phyloP scores from a whole-genome alignment of 495 filamentous ascomycete species.

The Trypethelium eluteriae region DNA sequence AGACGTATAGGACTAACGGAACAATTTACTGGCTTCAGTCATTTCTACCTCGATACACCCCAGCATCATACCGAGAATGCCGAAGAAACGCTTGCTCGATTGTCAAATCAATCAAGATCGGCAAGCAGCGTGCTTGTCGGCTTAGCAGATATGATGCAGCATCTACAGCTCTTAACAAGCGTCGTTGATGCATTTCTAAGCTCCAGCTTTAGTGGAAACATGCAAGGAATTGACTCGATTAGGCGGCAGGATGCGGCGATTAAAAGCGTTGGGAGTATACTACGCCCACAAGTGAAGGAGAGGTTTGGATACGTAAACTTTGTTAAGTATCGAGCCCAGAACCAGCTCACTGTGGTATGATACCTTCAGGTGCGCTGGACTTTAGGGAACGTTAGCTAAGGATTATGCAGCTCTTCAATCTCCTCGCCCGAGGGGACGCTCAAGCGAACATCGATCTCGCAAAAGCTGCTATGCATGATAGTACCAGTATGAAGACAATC shows the following conservation, averaged over 20 bases:
- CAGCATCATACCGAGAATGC: neutral
- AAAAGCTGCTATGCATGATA: slow-evolving; percentile 32
- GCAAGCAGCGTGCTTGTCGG: slow-evolving; percentile 11
- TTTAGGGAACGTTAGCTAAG: slow-evolving; percentile 9
- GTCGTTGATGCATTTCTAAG: slow-evolving; percentile 6
- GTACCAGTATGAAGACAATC: slow-evolving; percentile 29
- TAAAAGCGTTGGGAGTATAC: neutral
- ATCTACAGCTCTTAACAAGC: neutral
- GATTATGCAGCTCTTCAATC: neutral
- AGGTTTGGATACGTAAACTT: slow-evolving; percentile 6
- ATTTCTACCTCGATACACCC: slow-evolving; percentile 2
- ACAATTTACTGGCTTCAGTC: slow-evolving; percentile 4
- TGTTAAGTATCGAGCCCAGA: neutral
- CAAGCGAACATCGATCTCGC: slow-evolving; percentile 21
- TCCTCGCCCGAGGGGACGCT: slow-evolving; percentile 8
- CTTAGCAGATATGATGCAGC: slow-evolving; percentile 10
- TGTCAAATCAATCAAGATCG: slow-evolving; percentile 1
- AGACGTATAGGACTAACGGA: neutral
- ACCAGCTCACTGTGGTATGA: slow-evolving; percentile 9
- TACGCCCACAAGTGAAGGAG: slow-evolving; percentile 7
- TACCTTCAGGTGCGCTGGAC: neutral
- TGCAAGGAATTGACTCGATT: slow-evolving; percentile 3
- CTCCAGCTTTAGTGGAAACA: neutral
- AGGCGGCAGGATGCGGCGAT: neutral
- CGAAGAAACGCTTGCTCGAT: slow-evolving; percentile 1